phyloP scores from a whole-genome alignment of 2,329 filamentous ascomycete species.

The Rhinocladiella mackenziei region DNA sequence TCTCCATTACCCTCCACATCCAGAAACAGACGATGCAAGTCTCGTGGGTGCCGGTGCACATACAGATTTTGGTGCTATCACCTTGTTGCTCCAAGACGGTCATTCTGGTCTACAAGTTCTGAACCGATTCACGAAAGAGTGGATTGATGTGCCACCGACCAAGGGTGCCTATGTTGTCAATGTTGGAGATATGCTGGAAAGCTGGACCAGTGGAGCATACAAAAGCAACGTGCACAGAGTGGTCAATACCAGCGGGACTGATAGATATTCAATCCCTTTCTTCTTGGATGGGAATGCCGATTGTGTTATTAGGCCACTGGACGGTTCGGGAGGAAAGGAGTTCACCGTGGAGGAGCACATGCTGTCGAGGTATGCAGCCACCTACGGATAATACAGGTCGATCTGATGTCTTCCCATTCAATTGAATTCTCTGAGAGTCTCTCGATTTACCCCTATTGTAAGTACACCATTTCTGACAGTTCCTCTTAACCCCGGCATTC shows the following conservation, averaged over 20 bases:
- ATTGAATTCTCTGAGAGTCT: too few relatives aligned
- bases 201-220: slow-evolving; percentile 51
- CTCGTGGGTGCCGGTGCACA: slow-evolving; percentile 33
- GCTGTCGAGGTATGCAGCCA: slow-evolving; percentile 20
- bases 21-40: slow-evolving; percentile 13
- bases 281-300: slow-evolving; percentile 55
- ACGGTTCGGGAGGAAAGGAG: slow-evolving; percentile 13
- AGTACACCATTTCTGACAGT: too few relatives aligned
- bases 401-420: too few relatives aligned
- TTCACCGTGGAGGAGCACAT: slow-evolving; percentile 26
- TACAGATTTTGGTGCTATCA: slow-evolving; percentile 56
- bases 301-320: slow-evolving; percentile 29
- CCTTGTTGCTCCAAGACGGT: slow-evolving; percentile 52
- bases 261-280: slow-evolving; percentile 56
- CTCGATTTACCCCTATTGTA: too few relatives aligned
- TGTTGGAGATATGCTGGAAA: slow-evolving; percentile 22
- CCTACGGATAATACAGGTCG: slow-evolving; percentile 12
- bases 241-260: slow-evolving; percentile 49
- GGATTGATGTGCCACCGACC: slow-evolving; percentile 45
- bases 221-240: slow-evolving; percentile 54
- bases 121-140: slow-evolving; percentile 43
- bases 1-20: slow-evolving; percentile 34
- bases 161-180: slow-evolving; percentile 50
- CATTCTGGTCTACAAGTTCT: slow-evolving; percentile 52
- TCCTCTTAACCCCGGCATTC: not conserved